A percentile compares a stretch with the other conserved stretches of the same genome.
These are phyloP conservation scores for Hyphopichia wangnamkhiaoensis DNA, from an alignment of 1,139 yeast genomes.

Conservation along the genomic window DNA sequence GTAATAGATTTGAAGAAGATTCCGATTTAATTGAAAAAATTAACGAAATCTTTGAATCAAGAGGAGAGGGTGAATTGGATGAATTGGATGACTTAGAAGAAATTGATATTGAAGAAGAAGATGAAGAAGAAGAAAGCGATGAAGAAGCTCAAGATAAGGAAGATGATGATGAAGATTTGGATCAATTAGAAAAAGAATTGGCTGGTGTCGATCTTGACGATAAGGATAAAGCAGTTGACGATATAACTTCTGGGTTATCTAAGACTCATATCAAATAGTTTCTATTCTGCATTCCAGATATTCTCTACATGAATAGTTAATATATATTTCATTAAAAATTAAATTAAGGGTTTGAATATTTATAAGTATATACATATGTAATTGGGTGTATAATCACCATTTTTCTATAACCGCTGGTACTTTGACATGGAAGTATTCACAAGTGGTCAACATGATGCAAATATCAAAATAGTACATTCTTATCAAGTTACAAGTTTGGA, in stretches of 20 bases:
- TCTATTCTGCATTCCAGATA: not conserved
- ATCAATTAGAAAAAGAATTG: slow-evolving; percentile 57
- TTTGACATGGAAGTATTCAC: slow-evolving; percentile 1
- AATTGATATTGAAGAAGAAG: slow-evolving; percentile 82
- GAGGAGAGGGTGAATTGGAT: slow-evolving; percentile 82
- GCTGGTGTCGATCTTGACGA: slow-evolving; percentile 30
- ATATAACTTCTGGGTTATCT: slow-evolving; percentile 59
- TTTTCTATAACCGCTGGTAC: slow-evolving; percentile 2
- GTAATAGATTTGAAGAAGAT: slow-evolving; percentile 72
- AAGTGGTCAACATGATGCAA: slow-evolving; percentile 10
- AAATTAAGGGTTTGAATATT: no score
- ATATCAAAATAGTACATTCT: slow-evolving; percentile 25
- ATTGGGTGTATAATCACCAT: not conserved
- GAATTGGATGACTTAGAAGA: slow-evolving; percentile 95
- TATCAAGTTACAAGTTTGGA: slow-evolving; percentile 25
- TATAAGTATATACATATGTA: not conserved
- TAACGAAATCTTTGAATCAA: slow-evolving; percentile 60
- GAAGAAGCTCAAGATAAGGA: slow-evolving; percentile 58
- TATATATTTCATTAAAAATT: not conserved
- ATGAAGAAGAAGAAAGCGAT: slow-evolving; percentile 67
- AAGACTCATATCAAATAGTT: slow-evolving; percentile 45
- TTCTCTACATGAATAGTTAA: not conserved
- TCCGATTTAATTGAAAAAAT: slow-evolving; percentile 36
- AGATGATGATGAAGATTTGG: slow-evolving; percentile 51
- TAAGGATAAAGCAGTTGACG: slow-evolving; percentile 51